Evolutionary conservation across 345 rosid genomes (phyloP).

Genomic region (Cardamine resedifolia): DNA sequence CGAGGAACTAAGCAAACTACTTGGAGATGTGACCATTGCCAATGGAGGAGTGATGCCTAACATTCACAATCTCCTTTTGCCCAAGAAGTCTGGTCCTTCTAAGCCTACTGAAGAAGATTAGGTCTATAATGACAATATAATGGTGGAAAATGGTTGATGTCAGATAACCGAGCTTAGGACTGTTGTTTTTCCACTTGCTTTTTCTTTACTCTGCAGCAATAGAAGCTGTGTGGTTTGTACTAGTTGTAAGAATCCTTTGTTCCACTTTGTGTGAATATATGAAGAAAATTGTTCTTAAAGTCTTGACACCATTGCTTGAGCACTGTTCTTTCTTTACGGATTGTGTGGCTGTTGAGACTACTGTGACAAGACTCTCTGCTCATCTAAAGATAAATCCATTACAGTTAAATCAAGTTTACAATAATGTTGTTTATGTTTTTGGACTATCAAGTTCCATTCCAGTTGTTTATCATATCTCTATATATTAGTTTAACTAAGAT

Average conservation of each 20-base stretch:
- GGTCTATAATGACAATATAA: not conserved
- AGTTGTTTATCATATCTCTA: no score
- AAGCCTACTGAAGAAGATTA: slow-evolving; percentile 63
- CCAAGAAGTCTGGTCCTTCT: slow-evolving; percentile 70
- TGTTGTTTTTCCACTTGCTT: not conserved
- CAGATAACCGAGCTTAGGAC: not conserved
- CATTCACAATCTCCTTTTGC: slow-evolving; percentile 91
- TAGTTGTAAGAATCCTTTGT: slow-evolving; percentile 8
- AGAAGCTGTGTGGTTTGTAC: not conserved
- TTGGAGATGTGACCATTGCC: slow-evolving; percentile 90
- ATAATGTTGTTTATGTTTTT: not conserved
- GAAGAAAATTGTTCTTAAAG: slow-evolving; percentile 46
- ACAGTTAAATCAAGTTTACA: not conserved
- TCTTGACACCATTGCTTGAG: slow-evolving; percentile 28
- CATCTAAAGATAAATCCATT: not conserved
- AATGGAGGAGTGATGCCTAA: slow-evolving; percentile 98
- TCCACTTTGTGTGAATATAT: slow-evolving; percentile 26
- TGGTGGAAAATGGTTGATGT: not conserved
- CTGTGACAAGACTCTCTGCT: not conserved
- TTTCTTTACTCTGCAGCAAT: not conserved
- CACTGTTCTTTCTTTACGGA: slow-evolving; percentile 49
- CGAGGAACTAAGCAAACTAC: slow-evolving; percentile 87
- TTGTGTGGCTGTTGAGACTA: not conserved
- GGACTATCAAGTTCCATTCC: no score
- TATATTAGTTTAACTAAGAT: no score